Evolutionary conservation across 2,329 filamentous ascomycete species (phyloP).

Genomic region (Lizonia empirigonia): DNA sequence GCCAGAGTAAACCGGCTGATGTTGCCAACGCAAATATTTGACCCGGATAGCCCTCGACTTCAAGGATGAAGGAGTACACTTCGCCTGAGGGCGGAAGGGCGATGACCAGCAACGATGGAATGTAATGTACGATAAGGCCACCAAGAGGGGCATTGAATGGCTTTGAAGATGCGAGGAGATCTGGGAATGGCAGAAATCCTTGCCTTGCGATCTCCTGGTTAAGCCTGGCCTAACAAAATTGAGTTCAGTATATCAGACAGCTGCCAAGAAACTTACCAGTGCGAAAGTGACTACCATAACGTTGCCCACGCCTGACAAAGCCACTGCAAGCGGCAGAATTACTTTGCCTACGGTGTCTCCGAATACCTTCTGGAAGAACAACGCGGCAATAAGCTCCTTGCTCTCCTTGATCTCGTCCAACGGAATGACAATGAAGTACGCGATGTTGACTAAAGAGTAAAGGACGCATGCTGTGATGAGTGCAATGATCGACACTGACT

Average conservation of each 20-base stretch:
- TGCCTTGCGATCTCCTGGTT: constrained; percentile 76
- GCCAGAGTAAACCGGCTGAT: constrained; percentile 63
- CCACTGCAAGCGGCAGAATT: constrained; percentile 68
- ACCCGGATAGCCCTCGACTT: constrained; percentile 71
- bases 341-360: constrained; percentile 62
- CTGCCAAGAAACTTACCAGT: constrained; percentile 55
- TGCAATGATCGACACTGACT: constrained; percentile 64
- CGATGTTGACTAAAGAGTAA: constrained; percentile 70
- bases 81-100: constrained; percentile 66
- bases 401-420: constrained; percentile 69
- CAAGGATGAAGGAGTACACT: constrained; percentile 74
- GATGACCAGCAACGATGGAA: constrained; percentile 72
- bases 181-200: constrained; percentile 70
- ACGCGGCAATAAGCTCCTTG: constrained; percentile 69
- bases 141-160: constrained; percentile 72
- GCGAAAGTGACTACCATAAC: constrained; percentile 75
- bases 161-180: constrained; percentile 65
- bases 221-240: constrained; percentile 61
- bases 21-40: constrained; percentile 66
- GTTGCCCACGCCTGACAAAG: constrained; percentile 71
- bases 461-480: constrained; percentile 66
- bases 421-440: constrained; percentile 68
- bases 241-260: background rate
- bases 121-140: constrained; percentile 70
- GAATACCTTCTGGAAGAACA: constrained; percentile 70